Percentiles rank a stretch among this genome's conserved stretches.
Conservation (phyloP, 2,329 filamentous ascomycete genomes). For the Pseudomassariella vexata region DNA sequence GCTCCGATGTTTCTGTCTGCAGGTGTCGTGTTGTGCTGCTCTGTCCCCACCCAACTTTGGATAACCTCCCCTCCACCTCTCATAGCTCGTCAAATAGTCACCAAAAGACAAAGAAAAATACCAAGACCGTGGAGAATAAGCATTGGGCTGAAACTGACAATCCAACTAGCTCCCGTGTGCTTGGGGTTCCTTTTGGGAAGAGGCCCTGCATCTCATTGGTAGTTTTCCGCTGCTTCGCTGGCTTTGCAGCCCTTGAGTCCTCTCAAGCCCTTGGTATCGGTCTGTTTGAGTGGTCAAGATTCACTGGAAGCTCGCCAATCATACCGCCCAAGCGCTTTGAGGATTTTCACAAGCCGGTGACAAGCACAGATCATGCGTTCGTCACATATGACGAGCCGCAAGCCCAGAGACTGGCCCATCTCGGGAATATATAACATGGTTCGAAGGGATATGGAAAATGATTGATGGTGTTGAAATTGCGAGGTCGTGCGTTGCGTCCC, state of each 20-base stretch:
- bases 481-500: constrained; percentile 1
- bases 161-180: constrained; percentile 20
- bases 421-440: neutral
- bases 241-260: constrained; percentile 16
- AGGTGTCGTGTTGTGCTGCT: too few relatives aligned
- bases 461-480: neutral
- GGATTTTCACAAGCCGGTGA: constrained; percentile 16
- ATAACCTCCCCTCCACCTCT: too few relatives aligned
- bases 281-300: constrained; percentile 22
- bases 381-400: constrained; percentile 19
- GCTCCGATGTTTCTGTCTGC: too few relatives aligned
- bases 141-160: constrained; percentile 15
- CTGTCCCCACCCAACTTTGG: too few relatives aligned
- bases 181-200: constrained; percentile 11
- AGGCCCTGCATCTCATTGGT: constrained; percentile 17
- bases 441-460: neutral
- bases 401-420: constrained; percentile 17
- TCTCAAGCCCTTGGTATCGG: constrained; percentile 16
- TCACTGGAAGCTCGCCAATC: constrained; percentile 24
- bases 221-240: constrained; percentile 16
- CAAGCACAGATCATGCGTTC: constrained; percentile 30
- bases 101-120: neutral
- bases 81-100: too few relatives aligned
- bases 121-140: too few relatives aligned
- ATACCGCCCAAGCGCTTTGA: constrained; percentile 16